These are phyloP conservation scores for Backusella tarrabulga DNA, from an alignment of 192 early-diverging fungal genomes.

Conservation along the genomic window DNA sequence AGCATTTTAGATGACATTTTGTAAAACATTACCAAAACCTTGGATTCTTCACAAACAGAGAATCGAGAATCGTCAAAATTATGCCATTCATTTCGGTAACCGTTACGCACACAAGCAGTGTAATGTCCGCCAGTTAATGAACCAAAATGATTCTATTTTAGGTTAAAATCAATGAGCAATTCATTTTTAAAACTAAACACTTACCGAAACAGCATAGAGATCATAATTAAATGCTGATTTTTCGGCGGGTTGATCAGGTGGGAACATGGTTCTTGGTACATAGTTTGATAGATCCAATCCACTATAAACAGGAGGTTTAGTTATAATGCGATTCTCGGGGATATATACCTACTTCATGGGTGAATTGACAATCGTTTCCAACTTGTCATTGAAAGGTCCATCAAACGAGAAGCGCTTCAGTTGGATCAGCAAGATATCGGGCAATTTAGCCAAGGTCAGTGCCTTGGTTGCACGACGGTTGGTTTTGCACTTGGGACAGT, in stretches of 20 bases:
- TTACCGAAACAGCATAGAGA: slow-evolving; percentile 82
- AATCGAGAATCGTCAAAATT: slow-evolving; percentile 87
- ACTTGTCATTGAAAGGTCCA: slow-evolving; percentile 91
- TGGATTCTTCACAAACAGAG: slow-evolving; percentile 50
- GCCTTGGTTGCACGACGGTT: slow-evolving; percentile 74
- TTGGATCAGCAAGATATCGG: slow-evolving; percentile 89
- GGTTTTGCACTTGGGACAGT: slow-evolving; percentile 81
- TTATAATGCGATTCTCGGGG: neutral
- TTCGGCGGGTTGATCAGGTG: slow-evolving; percentile 7
- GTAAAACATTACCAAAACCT: slow-evolving; percentile 46
- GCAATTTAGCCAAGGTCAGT: slow-evolving; percentile 76
- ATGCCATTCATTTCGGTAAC: slow-evolving; percentile 68
- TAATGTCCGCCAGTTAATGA: slow-evolving; percentile 77
- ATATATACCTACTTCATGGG: slow-evolving; percentile 53
- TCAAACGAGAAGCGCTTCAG: slow-evolving; percentile 92
- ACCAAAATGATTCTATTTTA: slow-evolving; percentile 68
- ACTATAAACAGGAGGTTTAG: neutral
- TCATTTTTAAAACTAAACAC: slow-evolving; percentile 30
- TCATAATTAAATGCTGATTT: slow-evolving; percentile 52
- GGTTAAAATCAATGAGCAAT: neutral
- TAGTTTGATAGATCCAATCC: slow-evolving; percentile 61
- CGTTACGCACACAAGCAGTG: slow-evolving; percentile 67
- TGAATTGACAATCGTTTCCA: slow-evolving; percentile 85
- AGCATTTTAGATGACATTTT: too few species aligned
- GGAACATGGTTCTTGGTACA: slow-evolving; percentile 32